Base-by-base conservation (phyloP, 2,329 filamentous ascomycete genomes). In the Fonsecaea erecta region DNA sequence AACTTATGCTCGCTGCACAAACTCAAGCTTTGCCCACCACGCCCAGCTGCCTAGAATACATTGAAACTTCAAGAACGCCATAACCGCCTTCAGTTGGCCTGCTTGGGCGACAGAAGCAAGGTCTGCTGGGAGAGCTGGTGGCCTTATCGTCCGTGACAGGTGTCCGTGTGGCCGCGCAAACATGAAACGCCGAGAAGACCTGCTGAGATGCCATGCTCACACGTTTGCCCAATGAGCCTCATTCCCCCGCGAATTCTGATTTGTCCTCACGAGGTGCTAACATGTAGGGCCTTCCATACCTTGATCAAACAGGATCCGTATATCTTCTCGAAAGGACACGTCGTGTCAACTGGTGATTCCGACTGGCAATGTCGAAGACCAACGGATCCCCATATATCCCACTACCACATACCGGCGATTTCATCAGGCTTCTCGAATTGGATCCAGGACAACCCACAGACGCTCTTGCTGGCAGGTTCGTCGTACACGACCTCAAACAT, bases 401-500 rank as follows among this genome's bases (percentile, higher is more conserved):
- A 28, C 56, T 64, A 2, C 62, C 62, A 18, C 48, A 60, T 11
- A 48, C 35, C 5, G 62, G 62, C 8, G 62, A 64, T 32, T 60
- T 46, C 37, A 64, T 64, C 56, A 53, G 62, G 21, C 51, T 64
- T 11, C 26, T 64, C 14, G 35, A 53, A 18, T 46, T 64, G 7
- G n/a, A 18, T 8, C 62, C 62, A n/a, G 62, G 62, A 16, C 37
- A 37, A 26, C 62, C 3, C 7, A 16, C 32, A 7, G 51, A 60
- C 26, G 34, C 54, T 9, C 51, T 64, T n/a, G 37, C 52, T 8
- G 62, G 54, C 14, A 48, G 54, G 14, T 60, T 64, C 40, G 16
- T 64, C 14, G 52, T 64, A 26, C 62, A 64, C 56, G 34, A 64
- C 28, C 62, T 64, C 35, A 48, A 55, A 30, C 24, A 59, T 60